Evolutionary conservation across 257 asterid genomes (phyloP), one percentile per base, ranked within the genome.

Genomic region (Ocimum tenuiflorum): DNA sequence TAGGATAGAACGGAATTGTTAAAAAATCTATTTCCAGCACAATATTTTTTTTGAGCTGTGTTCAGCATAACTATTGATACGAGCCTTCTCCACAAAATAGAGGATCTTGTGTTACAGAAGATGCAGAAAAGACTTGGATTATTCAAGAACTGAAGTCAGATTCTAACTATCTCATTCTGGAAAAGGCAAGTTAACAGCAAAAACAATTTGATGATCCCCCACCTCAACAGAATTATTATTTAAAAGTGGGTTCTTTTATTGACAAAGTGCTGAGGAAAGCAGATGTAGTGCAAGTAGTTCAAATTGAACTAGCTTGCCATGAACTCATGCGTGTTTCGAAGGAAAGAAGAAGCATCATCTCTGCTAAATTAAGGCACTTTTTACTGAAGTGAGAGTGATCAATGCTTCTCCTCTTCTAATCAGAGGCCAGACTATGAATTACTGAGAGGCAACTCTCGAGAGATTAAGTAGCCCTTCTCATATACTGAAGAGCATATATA

Each of bases 331-430:
- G n/a, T n/a, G n/a, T 68, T 76, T 67, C 82, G 69, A 65, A 77
- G 58, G 79, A 84, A 75, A 79, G 84, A 84, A 84, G 86, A 87
- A 85, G 84, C 73, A 77, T 67, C 83, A 82, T 72, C 83, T 79
- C 82, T 80, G 66, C 66, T 46, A 55, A 67, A 58, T 77, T 79
- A 77, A 74, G 77, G 72, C 77, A n/a, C 52, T 68, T 75, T 76
- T 75, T 79, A 82, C 94, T 73, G 81, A 74, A 71, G 79, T 75
- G 80, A 77, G 70, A 77, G 72, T 51, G 78, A 82, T 75, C 81
- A 78, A 80, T 73, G 53, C 87, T 84, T 78, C 86, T 85, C 74
- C 88, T 76, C 60, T 77, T 74, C 79, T 60, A 75, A 81, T 80
- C 73, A 73, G 36, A 82, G 81, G 82, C 78, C 82, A 86, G 76